Base-by-base conservation (phyloP, 202 grass and related monocot species). In the Brachypodium distachyon region DNA sequence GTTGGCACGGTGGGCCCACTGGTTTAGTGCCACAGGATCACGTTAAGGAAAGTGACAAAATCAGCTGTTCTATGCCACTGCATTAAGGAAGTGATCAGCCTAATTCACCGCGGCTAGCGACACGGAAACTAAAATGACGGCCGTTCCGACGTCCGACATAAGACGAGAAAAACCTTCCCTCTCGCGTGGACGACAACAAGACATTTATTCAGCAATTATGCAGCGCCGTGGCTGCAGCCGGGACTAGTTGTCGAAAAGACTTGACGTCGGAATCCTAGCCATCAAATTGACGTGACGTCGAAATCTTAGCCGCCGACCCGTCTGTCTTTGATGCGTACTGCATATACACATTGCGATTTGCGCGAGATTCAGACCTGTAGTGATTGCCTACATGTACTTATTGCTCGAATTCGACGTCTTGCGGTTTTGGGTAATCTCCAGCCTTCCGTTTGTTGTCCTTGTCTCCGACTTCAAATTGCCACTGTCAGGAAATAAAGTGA, bases 281-380 rank as follows among this genome's bases (percentile, higher is more conserved):
- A 50, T 81, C 64, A 11, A 40, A 10, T 57, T 36, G 56, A 82
- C 10, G 41, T 16, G 79, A 77, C 23, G 48, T 61, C 40, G 6
- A 42, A 22, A 77, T 72, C 37, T 66, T 62, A 39, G 61, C 47
- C 26, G 72, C 21, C 46, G 70, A 68, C 52, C 60, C 46, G 62
- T 39, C 56, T 22, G 12, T n/a, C 37, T 37, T 17, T n/a, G n/a
- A n/a, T n/a, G n/a, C n/a, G n/a, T n/a, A n/a, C n/a, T n/a, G n/a
- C n/a, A n/a, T n/a, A n/a, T n/a, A n/a, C n/a, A n/a, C n/a, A n/a
- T 47, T 7, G 33, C 13, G 39, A 40, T 14, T 37, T 33, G 39
- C 2, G 38, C n/a, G n/a, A n/a, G n/a, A n/a, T n/a, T n/a, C 12
- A 12, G 66, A 68, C 85, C 78, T 83, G 60, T 21, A 61, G 36